These are phyloP conservation scores for Casuarina glauca DNA, from an alignment of 306 rosid genomes.

Conservation along the genomic window DNA sequence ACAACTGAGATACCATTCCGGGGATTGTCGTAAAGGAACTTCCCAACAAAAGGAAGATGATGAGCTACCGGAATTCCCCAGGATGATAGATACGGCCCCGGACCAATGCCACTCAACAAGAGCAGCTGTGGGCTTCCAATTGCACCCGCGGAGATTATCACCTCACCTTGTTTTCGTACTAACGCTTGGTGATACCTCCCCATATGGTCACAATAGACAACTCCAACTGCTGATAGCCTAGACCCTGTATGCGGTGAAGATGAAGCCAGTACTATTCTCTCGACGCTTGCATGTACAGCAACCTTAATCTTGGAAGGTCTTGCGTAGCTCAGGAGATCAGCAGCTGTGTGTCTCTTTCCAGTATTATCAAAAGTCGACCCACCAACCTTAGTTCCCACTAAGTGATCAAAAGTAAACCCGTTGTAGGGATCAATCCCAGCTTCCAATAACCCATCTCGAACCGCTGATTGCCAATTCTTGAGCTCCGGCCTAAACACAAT, in stretches of 20 bases:
- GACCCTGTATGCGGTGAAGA: constrained; percentile 18
- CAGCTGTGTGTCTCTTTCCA: constrained; percentile 72
- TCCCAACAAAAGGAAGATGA: constrained; percentile 75
- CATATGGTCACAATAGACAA: constrained; percentile 51
- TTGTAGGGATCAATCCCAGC: constrained; percentile 77
- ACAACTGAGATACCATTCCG: constrained; percentile 74
- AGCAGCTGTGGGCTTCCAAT: constrained; percentile 92
- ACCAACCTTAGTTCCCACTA: constrained; percentile 74
- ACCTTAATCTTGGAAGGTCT: constrained; percentile 46
- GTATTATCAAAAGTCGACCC: constrained; percentile 74
- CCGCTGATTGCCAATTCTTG: constrained; percentile 75
- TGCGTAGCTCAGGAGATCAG: constrained; percentile 62
- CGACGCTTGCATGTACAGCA: constrained; percentile 64
- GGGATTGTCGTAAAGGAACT: constrained; percentile 78
- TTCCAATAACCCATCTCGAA: constrained; percentile 75
- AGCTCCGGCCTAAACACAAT: constrained; percentile 67
- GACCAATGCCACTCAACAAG: constrained; percentile 79
- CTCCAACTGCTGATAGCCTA: constrained; percentile 50
- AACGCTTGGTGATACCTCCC: constrained; percentile 65
- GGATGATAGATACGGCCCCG: constrained; percentile 66
- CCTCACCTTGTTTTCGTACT: constrained; percentile 61
- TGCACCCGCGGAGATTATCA: constrained; percentile 74
- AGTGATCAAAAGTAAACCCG: constrained; percentile 71
- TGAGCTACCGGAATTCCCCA: constrained; percentile 78
- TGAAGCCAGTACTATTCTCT: constrained; percentile 58